These are phyloP conservation scores for Zoysia pacifica DNA, from an alignment of 176 grass and related monocot genomes.

Conservation along the genomic window DNA sequence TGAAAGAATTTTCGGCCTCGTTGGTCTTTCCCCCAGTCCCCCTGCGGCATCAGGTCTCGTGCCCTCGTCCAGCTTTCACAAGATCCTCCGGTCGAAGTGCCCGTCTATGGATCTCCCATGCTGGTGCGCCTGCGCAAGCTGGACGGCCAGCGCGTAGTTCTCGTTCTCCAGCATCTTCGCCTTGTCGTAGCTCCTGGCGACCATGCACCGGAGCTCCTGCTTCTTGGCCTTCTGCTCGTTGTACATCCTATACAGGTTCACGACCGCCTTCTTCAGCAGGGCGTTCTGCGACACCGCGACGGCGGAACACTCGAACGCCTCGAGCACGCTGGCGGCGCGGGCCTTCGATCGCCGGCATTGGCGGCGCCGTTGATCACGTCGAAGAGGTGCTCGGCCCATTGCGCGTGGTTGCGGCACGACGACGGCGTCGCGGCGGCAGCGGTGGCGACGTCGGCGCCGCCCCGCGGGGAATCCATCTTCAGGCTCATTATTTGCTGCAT, in stretches of 20 bases:
- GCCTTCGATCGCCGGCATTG: background rate
- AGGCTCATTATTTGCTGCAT: slow-evolving; percentile 1
- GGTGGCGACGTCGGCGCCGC: background rate
- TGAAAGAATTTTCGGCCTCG: no score
- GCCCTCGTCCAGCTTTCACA: background rate
- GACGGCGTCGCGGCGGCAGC: background rate
- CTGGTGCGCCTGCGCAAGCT: background rate
- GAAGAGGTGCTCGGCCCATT: background rate
- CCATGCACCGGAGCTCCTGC: background rate
- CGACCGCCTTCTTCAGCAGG: slow-evolving; percentile 24
- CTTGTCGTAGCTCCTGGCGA: slow-evolving; percentile 7
- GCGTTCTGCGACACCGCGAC: background rate
- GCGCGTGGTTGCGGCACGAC: background rate
- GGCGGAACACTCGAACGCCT: background rate
- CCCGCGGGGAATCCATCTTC: background rate
- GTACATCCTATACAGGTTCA: background rate
- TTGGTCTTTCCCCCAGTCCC: no score
- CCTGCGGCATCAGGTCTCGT: no score
- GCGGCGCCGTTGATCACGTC: background rate
- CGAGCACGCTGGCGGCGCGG: slow-evolving; percentile 13
- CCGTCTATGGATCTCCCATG: background rate
- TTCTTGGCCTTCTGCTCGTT: background rate
- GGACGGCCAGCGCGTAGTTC: slow-evolving; percentile 16
- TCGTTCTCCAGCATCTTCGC: slow-evolving; percentile 26
- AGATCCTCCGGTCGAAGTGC: slow-evolving; percentile 16